Evolutionary conservation across 208 protist genomes (phyloP), one percentile per base, ranked within the genome.

Genomic region (Wallacemonas rigidus): DNA sequence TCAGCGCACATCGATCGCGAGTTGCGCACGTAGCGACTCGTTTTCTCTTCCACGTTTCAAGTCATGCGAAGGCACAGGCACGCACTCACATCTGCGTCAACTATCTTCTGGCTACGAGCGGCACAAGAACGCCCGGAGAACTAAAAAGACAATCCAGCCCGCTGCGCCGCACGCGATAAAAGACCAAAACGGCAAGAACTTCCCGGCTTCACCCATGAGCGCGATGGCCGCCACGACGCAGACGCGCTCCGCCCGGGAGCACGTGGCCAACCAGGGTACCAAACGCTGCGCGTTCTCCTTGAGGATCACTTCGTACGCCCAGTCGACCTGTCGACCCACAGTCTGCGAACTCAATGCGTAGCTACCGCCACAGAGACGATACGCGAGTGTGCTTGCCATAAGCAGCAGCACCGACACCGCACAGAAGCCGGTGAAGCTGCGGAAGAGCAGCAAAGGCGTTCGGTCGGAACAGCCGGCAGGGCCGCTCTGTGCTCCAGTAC

Each of bases 381-480:
- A 87, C 1, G 75, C 36, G 3, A 80, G 64, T 40, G 82, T 83
- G 2, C 53, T 43, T 1, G 36, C 65, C 82, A 87, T 83, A 9
- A 82, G 7, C 11, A 67, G 54, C 3, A 69, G 4, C 7, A 84
- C 26, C 7, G 44, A 64, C 36, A 65, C 55, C 8, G 79, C 67
- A n/a, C 17, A 48, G 26, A 84, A 81, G 11, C 67, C 58, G 2
- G 72, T 68, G 43, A 78, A 72, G 69, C 75, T 84, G 8, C 51
- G 35, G 51, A 82, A 87, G 53, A 87, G 67, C 54, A 75, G 9
- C 54, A 72, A 51, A 38, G 43, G 45, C 45, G 8, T 6, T 50
- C 1, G 45, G 43, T 14, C 36, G 65, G 55, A 35, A 55, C 39
- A 6, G 26, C 40, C 2, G 44, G 39, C 6, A 63, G 8, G 9